Conservation (phyloP, 805 yeast genomes). For the Candida methanosorbosa region DNA sequence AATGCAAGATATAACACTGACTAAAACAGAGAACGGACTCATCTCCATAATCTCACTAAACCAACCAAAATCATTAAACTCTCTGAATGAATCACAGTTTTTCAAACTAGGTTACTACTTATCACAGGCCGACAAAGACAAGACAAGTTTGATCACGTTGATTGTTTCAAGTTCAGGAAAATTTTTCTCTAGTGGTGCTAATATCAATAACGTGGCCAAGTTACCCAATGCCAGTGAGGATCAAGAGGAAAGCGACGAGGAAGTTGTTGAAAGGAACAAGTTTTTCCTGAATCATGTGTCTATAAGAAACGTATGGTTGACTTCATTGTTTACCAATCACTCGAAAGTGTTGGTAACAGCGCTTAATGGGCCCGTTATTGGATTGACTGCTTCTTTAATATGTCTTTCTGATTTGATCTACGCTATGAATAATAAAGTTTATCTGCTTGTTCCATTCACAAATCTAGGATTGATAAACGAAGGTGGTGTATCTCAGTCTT, state of each 20-base stretch:
- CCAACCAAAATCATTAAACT: conserved; percentile 53
- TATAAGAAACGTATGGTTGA: conserved; percentile 61
- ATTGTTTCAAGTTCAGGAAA: conserved; percentile 65
- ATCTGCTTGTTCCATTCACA: conserved; percentile 66
- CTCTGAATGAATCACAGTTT: conserved; percentile 60
- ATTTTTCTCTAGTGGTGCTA: conserved; percentile 82
- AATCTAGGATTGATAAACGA: conserved; percentile 78
- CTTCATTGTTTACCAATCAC: conserved; percentile 63
- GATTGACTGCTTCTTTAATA: conserved; percentile 65
- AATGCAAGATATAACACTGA: no score
- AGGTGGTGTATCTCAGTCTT: conserved; percentile 65
- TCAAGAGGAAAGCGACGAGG: no score
- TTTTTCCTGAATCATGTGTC: conserved; percentile 24
- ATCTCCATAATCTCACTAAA: conserved; percentile 59
- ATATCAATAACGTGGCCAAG: conserved; percentile 35
- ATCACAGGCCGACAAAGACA: conserved; percentile 54
- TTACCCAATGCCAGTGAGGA: conserved; percentile 1
- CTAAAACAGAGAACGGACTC: conserved; percentile 21
- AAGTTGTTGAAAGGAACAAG: conserved; percentile 3
- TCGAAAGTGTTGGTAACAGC: conserved; percentile 63
- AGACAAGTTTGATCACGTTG: conserved; percentile 53
- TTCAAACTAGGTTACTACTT: conserved; percentile 48
- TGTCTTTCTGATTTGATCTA: conserved; percentile 73
- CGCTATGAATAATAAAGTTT: conserved; percentile 49
- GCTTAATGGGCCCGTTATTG: conserved; percentile 83